These are phyloP conservation scores for Apocynum venetum DNA, from an alignment of 257 asterid species.

Conservation along the genomic window DNA sequence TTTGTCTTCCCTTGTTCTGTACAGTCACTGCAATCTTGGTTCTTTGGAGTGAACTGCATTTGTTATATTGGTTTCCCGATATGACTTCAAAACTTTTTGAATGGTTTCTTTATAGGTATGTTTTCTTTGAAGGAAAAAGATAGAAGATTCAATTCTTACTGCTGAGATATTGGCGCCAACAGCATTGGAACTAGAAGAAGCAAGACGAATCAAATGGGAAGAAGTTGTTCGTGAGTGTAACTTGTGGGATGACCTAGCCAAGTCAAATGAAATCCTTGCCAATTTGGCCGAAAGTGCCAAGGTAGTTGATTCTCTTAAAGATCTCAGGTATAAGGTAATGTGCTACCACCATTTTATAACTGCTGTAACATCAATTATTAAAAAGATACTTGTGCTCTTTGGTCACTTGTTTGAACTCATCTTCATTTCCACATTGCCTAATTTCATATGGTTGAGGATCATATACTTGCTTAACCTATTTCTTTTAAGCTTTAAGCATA, in stretches of 20 bases:
- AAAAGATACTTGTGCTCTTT: not conserved
- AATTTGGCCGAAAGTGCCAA: constrained; percentile 62
- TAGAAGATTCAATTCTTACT: constrained; percentile 71
- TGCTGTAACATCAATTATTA: too few species aligned
- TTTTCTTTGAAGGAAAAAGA: constrained; percentile 67
- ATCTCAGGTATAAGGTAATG: constrained; percentile 59
- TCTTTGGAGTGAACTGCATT: not conserved
- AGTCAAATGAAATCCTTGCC: constrained; percentile 55
- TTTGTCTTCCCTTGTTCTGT: not conserved
- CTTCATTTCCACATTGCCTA: not conserved
- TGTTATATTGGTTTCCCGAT: not conserved
- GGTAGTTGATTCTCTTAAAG: constrained; percentile 63
- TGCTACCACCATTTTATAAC: not conserved
- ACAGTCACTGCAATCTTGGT: too few species aligned
- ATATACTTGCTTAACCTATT: not conserved
- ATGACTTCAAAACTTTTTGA: not conserved
- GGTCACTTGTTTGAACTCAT: constrained; percentile 1
- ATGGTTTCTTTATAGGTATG: constrained; percentile 36
- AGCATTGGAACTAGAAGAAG: constrained; percentile 67
- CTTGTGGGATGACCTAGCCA: constrained; percentile 68
- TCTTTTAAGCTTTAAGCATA: not conserved
- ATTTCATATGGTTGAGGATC: not conserved
- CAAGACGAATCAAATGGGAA: constrained; percentile 48
- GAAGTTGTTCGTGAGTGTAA: constrained; percentile 52
- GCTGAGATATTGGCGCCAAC: constrained; percentile 69